These are phyloP conservation scores for Helotiales sp. DNA, from an alignment of 2,329 filamentous ascomycete species.

Conservation along the genomic window DNA sequence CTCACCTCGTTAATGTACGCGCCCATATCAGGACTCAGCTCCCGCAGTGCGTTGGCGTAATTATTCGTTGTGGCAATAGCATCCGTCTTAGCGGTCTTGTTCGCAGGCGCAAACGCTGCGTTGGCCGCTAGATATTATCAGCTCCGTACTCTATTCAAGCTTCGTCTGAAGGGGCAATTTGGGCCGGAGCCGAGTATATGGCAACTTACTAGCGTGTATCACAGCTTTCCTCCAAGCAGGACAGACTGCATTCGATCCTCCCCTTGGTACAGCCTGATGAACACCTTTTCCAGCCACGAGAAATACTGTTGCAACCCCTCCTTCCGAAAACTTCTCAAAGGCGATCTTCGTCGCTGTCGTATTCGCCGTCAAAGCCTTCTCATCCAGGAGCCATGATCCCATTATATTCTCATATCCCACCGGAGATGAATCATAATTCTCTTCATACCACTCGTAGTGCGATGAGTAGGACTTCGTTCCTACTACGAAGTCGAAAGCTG, in stretches of 20 bases:
- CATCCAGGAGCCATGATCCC: conserved; percentile 47
- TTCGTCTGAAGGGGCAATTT: conserved; percentile 16
- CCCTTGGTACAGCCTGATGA: conserved; percentile 43
- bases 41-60: conserved; percentile 16
- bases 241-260: conserved; percentile 47
- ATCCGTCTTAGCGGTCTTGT: neutral
- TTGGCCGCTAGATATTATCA: conserved; percentile 14
- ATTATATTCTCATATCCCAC: conserved; percentile 40
- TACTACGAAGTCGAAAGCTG: conserved; percentile 22
- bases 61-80: neutral
- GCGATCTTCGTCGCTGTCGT: conserved; percentile 39
- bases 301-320: conserved; percentile 36
- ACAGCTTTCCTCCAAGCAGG: conserved; percentile 52
- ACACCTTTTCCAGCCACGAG: conserved; percentile 48
- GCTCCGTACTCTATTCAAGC: conserved; percentile 7
- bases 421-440: conserved; percentile 39
- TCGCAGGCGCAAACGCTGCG: conserved; percentile 2
- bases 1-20: conserved; percentile 31
- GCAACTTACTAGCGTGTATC: conserved; percentile 42
- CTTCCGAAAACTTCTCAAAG: conserved; percentile 36
- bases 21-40: conserved; percentile 27
- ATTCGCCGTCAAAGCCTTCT: conserved; percentile 38
- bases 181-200: neutral
- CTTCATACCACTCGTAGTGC: conserved; percentile 26
- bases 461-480: conserved; percentile 13